Evolutionary conservation across 1,284 basidiomycete species (phyloP), one percentile per base, ranked within the genome.

Genomic region (Xerocomus amazonicus): DNA sequence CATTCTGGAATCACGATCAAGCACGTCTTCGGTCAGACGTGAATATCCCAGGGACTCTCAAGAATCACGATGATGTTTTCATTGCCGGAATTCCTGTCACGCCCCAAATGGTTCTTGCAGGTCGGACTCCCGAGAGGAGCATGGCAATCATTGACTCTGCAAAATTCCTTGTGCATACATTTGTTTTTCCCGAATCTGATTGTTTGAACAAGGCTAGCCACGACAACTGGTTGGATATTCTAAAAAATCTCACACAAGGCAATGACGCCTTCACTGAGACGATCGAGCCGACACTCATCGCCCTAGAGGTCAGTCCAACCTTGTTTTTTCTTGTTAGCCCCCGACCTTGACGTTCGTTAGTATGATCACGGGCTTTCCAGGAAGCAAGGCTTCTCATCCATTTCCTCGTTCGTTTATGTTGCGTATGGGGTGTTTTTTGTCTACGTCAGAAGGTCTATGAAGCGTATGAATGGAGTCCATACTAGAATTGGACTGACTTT

Each of bases 401-500:
- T 92, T 14, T 84, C 87, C 12, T 73, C 80, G 2, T 83, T 92
- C 59, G 76, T 95, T 47, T 87, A 87, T 58, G 59, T 87, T 19
- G 87, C 90, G 17, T 98, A 98, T 70, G 69, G 83, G 27, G 76
- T 84, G 33, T 88, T 97, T 61, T 78, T 90, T 58, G 73, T 80
- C 23, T 92, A 91, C 57, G 88, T 95, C 53, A 83, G 80, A 36
- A 80, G 81, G 67, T 87, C 87, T 36, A 81, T 96, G 68, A 80
- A 84, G 38, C 78, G 81, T 41, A 89, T 92, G 75, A 79, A 85
- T 52, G 84, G 86, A 27, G 90, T 97, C 9, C 95, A 99, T 67
- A 96, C 92, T 1, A 83, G 91, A 43, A 78, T 92, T 46, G 96
- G 96, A 71, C 74, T 99, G 23, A 90, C 92, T 1, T 91, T 97